Evolutionary conservation across 2,329 filamentous ascomycete genomes (phyloP).

Genomic region (Arthrobotrys sinensis): DNA sequence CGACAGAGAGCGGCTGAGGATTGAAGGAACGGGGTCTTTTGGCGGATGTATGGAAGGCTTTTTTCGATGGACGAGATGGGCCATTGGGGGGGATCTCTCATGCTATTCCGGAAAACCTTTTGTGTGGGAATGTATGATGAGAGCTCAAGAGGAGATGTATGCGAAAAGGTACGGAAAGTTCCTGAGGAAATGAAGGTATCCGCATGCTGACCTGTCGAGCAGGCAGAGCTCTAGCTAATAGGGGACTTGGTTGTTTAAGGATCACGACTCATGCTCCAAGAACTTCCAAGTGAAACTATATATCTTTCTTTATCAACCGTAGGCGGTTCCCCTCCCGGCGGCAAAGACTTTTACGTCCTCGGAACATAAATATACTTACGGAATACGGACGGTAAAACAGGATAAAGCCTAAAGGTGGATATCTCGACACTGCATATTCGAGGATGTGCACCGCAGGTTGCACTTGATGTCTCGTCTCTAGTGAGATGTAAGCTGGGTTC

Average conservation of each 20-base stretch:
- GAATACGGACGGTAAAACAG: constrained; percentile 19
- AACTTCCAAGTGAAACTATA: constrained; percentile 38
- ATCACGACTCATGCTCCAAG: constrained; percentile 7
- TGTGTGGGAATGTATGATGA: not conserved
- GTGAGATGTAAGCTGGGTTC: not conserved
- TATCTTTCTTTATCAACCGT: constrained; percentile 13
- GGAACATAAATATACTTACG: constrained; percentile 24
- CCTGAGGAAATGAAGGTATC: not conserved
- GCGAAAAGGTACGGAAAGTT: constrained; percentile 2
- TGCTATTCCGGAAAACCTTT: not conserved
- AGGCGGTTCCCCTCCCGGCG: constrained; percentile 7
- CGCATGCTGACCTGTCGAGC: not conserved
- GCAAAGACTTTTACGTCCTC: constrained; percentile 15
- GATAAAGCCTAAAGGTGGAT: constrained; percentile 28
- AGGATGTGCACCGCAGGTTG: constrained; percentile 21
- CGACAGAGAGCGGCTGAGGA: not conserved
- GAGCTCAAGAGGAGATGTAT: not conserved
- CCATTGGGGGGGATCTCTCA: not conserved
- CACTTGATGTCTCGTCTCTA: not conserved
- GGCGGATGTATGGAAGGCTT: not conserved
- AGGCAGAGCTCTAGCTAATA: not conserved
- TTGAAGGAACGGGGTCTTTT: not conserved
- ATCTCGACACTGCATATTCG: not conserved
- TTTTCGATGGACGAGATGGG: not conserved
- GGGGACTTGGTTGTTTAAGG: constrained; percentile 10